phyloP scores from a whole-genome alignment of 495 filamentous ascomycete species.

The Hyaloscypha bicolor region DNA sequence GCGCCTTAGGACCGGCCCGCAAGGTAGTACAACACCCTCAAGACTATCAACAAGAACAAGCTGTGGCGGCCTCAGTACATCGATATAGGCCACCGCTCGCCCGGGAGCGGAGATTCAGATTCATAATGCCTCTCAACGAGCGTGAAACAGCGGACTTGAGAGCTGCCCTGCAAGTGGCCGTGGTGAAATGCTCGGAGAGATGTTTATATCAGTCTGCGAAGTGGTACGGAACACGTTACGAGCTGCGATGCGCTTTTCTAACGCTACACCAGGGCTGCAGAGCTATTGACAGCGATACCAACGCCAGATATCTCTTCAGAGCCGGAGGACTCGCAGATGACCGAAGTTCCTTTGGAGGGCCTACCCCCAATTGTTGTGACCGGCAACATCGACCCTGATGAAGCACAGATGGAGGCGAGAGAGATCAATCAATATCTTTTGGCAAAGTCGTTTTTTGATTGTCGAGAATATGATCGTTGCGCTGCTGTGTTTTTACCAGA shows the following conservation, averaged over 20 bases:
- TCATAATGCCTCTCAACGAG: slow-evolving; percentile 40
- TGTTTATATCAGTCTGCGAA: slow-evolving; percentile 97
- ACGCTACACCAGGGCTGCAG: slow-evolving; percentile 72
- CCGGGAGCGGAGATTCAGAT: not conserved
- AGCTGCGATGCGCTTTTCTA: slow-evolving; percentile 20
- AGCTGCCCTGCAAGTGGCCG: slow-evolving; percentile 75
- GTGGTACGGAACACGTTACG: slow-evolving; percentile 62
- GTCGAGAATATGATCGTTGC: slow-evolving; percentile 92
- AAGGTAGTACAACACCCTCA: not conserved
- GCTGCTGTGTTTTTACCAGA: slow-evolving; percentile 86
- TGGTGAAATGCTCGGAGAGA: slow-evolving; percentile 88
- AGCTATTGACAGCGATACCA: slow-evolving; percentile 83
- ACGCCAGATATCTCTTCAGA: slow-evolving; percentile 29
- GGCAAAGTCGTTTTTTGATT: slow-evolving; percentile 95
- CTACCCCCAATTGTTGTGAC: slow-evolving; percentile 39
- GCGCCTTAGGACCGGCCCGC: slow-evolving; percentile 10
- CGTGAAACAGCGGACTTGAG: slow-evolving; percentile 52
- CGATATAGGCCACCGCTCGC: not conserved
- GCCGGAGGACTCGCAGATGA: slow-evolving; percentile 41
- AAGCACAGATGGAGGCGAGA: slow-evolving; percentile 75
- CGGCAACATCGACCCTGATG: slow-evolving; percentile 58
- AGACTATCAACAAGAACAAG: slow-evolving; percentile 12
- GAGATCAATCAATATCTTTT: slow-evolving; percentile 85
- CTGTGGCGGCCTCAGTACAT: not conserved
- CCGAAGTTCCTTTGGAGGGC: slow-evolving; percentile 34